Percentiles rank a stretch among this genome's conserved stretches.
phyloP scores from a whole-genome alignment of 441 rosid species.

The Corymbia citriodora region DNA sequence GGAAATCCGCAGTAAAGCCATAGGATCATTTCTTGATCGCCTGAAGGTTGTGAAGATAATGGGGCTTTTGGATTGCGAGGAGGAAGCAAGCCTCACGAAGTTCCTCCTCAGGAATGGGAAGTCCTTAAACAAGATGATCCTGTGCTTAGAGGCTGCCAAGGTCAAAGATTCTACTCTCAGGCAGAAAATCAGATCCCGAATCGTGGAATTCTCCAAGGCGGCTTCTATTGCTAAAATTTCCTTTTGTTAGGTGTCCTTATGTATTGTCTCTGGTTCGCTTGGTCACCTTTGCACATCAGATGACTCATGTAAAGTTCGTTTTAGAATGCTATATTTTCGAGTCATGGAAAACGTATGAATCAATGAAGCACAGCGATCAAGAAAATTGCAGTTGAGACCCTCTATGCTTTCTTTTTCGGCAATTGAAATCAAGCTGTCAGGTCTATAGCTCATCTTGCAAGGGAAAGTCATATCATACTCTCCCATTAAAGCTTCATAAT shows the following conservation, averaged over 20 bases:
- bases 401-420: neutral
- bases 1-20: slow-evolving; percentile 45
- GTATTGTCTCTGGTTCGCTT: neutral
- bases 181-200: slow-evolving; percentile 60
- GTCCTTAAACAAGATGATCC: slow-evolving; percentile 63
- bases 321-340: neutral
- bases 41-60: slow-evolving; percentile 59
- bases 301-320: neutral
- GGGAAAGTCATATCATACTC: neutral
- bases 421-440: neutral
- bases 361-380: neutral
- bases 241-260: slow-evolving; percentile 18
- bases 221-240: slow-evolving; percentile 71
- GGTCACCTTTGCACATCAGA: neutral
- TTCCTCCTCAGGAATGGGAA: slow-evolving; percentile 75
- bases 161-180: slow-evolving; percentile 46
- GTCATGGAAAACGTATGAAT: neutral
- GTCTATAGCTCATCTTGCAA: neutral
- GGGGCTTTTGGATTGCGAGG: slow-evolving; percentile 68
- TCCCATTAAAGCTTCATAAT: neutral
- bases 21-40: slow-evolving; percentile 48
- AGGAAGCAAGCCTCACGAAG: slow-evolving; percentile 62
- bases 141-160: slow-evolving; percentile 37
- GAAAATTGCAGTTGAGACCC: neutral
- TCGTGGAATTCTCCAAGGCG: slow-evolving; percentile 63